Evolutionary conservation across 116 monocot species (phyloP).

Genomic region (Phalaenopsis hybrid): DNA sequence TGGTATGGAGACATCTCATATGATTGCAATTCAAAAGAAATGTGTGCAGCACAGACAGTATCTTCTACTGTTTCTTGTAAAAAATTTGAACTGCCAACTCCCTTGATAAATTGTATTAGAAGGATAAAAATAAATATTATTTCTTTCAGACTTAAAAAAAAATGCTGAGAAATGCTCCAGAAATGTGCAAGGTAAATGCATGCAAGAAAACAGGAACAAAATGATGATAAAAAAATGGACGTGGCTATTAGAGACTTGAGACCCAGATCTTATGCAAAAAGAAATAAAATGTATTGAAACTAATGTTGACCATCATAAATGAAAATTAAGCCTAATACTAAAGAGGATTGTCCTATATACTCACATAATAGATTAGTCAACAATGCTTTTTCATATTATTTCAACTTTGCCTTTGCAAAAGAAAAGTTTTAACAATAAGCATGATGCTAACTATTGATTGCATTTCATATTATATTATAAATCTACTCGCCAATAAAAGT

Average conservation of each 20-base stretch:
- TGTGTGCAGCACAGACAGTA: neutral
- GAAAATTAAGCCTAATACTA: neutral
- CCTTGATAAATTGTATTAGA: slow-evolving; percentile 2
- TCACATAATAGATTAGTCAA: neutral
- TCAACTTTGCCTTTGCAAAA: neutral
- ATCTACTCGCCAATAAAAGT: neutral
- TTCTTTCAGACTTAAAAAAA: neutral
- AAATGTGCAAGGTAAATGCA: neutral
- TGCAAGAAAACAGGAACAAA: neutral
- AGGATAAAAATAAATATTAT: neutral
- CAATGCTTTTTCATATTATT: neutral
- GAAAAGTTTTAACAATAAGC: neutral
- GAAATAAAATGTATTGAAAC: neutral
- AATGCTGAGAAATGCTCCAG: neutral
- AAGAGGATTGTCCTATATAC: neutral
- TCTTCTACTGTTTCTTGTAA: slow-evolving; percentile 7
- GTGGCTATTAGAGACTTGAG: neutral
- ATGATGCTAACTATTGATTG: neutral
- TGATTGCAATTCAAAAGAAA: slow-evolving; percentile 10
- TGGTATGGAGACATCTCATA: slow-evolving; percentile 48
- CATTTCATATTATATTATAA: neutral
- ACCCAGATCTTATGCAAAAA: neutral
- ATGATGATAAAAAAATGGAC: neutral
- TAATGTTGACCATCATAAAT: neutral
- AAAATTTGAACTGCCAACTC: slow-evolving; percentile 1